These are phyloP conservation scores for Hyphopichia buzzinii DNA, from an alignment of 1,139 yeast genomes.

Conservation along the genomic window DNA sequence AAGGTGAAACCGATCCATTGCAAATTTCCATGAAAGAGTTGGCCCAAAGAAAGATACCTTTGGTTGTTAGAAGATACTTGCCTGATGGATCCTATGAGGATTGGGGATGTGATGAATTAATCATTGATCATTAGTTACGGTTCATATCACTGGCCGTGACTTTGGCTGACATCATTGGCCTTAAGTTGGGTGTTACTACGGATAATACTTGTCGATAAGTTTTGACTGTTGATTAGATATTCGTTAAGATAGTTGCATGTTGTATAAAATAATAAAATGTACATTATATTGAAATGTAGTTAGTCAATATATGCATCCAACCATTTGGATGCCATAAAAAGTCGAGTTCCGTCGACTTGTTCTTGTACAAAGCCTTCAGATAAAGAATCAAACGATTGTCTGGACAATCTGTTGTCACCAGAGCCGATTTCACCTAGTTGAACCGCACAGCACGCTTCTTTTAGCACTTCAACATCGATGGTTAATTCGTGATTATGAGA, in stretches of 20 bases:
- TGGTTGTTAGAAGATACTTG: conserved; percentile 90
- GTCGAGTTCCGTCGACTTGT: conserved; percentile 55
- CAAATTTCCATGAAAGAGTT: conserved; percentile 97
- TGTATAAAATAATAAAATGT: conserved; percentile 1
- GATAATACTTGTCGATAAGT: too few relatives aligned
- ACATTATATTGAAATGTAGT: neutral
- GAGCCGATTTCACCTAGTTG: conserved; percentile 44
- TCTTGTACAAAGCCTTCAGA: conserved; percentile 57
- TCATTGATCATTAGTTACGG: conserved; percentile 64
- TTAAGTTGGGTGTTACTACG: too few relatives aligned
- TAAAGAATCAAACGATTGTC: conserved; percentile 49
- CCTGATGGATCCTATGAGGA: conserved; percentile 98
- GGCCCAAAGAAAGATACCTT: conserved; percentile 90
- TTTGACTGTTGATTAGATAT: too few relatives aligned
- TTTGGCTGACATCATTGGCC: too few relatives aligned
- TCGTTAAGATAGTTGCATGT: neutral
- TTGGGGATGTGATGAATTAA: conserved; percentile 98
- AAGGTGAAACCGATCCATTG: conserved; percentile 99
- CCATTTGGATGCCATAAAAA: conserved; percentile 60
- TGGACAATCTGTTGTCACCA: conserved; percentile 52
- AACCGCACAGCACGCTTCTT: conserved; percentile 47
- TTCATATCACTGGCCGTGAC: too few relatives aligned
- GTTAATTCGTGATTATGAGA: conserved; percentile 32
- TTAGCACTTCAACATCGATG: conserved; percentile 51
- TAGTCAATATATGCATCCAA: conserved; percentile 52